These are phyloP conservation scores for Bjerkandera adusta DNA, from an alignment of 1,284 basidiomycete genomes.

Conservation along the genomic window DNA sequence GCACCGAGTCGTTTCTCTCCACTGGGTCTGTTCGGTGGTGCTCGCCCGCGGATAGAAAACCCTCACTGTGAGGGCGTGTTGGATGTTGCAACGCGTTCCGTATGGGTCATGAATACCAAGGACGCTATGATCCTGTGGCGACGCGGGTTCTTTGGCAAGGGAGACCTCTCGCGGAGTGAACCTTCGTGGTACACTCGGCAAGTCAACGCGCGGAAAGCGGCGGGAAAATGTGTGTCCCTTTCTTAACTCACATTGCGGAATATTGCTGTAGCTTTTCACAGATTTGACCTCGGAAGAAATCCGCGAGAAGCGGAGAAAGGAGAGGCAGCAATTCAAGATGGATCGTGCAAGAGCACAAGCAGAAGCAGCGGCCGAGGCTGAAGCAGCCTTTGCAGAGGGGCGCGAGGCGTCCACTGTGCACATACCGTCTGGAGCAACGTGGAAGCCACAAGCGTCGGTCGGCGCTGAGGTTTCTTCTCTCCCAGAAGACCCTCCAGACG, in stretches of 20 bases:
- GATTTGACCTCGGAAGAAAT: slow-evolving; percentile 85
- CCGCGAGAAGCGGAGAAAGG: slow-evolving; percentile 79
- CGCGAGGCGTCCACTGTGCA: slow-evolving; percentile 39
- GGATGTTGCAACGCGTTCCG: slow-evolving; percentile 72
- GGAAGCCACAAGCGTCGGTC: slow-evolving; percentile 49
- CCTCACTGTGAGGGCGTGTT: slow-evolving; percentile 69
- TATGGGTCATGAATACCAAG: slow-evolving; percentile 70
- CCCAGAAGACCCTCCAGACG: slow-evolving; percentile 8
- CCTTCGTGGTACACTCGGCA: slow-evolving; percentile 88
- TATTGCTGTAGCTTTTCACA: slow-evolving; percentile 25
- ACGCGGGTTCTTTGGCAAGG: slow-evolving; percentile 97
- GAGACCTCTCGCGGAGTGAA: slow-evolving; percentile 90
- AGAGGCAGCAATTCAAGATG: slow-evolving; percentile 88
- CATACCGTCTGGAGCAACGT: slow-evolving; percentile 77
- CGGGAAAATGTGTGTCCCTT: slow-evolving; percentile 51
- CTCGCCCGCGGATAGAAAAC: slow-evolving; percentile 47
- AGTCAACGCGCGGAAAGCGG: slow-evolving; percentile 56
- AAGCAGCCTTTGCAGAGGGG: slow-evolving; percentile 68
- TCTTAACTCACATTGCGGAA: neutral
- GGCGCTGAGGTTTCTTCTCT: slow-evolving; percentile 11
- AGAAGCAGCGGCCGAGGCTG: slow-evolving; percentile 70
- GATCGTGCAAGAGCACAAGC: slow-evolving; percentile 83
- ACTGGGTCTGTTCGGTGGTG: slow-evolving; percentile 55
- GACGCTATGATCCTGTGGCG: slow-evolving; percentile 80
- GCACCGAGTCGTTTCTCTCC: slow-evolving; percentile 32